Evolutionary conservation across 2,329 filamentous ascomycete species (phyloP).

Genomic region (Exophiala alcalophila): DNA sequence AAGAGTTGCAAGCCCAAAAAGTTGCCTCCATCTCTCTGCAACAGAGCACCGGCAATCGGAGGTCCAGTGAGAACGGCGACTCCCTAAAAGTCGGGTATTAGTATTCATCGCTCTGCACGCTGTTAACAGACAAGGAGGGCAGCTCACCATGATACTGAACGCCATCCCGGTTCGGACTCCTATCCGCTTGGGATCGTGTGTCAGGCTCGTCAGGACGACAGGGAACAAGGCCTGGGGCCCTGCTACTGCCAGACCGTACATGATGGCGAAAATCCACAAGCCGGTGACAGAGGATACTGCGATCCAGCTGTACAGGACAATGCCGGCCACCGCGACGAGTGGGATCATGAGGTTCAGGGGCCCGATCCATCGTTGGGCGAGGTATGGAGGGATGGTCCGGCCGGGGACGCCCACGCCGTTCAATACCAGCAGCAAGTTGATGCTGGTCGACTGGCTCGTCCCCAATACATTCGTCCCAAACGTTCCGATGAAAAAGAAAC

Average conservation of each 20-base stretch:
- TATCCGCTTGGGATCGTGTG: constrained; percentile 50
- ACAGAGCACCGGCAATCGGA: constrained; percentile 54
- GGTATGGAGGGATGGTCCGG: constrained; percentile 56
- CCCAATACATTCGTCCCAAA: constrained; percentile 42
- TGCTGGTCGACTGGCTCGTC: constrained; percentile 45
- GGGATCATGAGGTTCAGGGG: constrained; percentile 61
- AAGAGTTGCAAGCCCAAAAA: constrained; percentile 55
- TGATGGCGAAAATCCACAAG: constrained; percentile 60
- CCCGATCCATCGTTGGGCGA: constrained; percentile 58
- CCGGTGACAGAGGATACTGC: constrained; percentile 49
- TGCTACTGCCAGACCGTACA: constrained; percentile 64
- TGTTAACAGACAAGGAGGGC: background rate
- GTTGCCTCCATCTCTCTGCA: constrained; percentile 43
- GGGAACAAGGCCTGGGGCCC: constrained; percentile 67
- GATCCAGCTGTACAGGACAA: constrained; percentile 57
- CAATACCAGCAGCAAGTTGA: constrained; percentile 62
- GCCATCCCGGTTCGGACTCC: constrained; percentile 58
- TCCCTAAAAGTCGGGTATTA: constrained; percentile 29
- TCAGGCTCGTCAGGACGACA: constrained; percentile 56
- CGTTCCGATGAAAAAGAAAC: constrained; percentile 49
- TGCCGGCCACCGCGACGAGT: constrained; percentile 40
- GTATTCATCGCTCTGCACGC: background rate
- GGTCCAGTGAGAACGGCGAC: constrained; percentile 55
- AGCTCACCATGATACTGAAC: constrained; percentile 46
- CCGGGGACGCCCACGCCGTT: constrained; percentile 62